Evolutionary conservation across 352 stramenopile species (phyloP).

Genomic region (Phytopythium litorale): DNA sequence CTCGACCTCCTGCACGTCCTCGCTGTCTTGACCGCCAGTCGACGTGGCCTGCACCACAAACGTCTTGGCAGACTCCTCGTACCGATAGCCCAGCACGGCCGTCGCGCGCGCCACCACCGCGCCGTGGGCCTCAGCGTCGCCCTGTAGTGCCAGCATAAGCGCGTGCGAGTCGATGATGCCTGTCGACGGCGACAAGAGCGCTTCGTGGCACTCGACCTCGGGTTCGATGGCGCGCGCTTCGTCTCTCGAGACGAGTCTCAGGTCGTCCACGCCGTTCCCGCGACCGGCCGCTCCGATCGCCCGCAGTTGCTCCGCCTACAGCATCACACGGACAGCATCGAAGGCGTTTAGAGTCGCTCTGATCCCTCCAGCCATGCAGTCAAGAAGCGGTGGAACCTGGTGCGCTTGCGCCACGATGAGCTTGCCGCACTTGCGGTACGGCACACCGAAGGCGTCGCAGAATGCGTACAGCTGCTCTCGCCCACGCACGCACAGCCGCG

Average conservation of each 20-base stretch:
- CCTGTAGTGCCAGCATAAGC: slow-evolving; percentile 89
- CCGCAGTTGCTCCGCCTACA: slow-evolving; percentile 33
- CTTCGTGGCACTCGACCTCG: slow-evolving; percentile 55
- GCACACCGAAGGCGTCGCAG: slow-evolving; percentile 79
- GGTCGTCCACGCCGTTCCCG: slow-evolving; percentile 56
- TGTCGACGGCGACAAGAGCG: slow-evolving; percentile 92
- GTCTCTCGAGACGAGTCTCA: slow-evolving; percentile 40
- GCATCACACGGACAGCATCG: neutral
- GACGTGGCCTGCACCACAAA: slow-evolving; percentile 38
- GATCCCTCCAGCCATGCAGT: neutral
- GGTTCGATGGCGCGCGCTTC: slow-evolving; percentile 49
- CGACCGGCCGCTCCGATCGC: slow-evolving; percentile 31
- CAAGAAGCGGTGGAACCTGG: slow-evolving; percentile 32
- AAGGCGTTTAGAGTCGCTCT: slow-evolving; percentile 35
- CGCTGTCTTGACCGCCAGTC: slow-evolving; percentile 15
- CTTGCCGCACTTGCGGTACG: slow-evolving; percentile 90
- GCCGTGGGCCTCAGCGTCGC: slow-evolving; percentile 88
- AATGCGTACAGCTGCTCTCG: slow-evolving; percentile 90
- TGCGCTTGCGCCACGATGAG: slow-evolving; percentile 89
- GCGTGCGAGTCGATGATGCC: slow-evolving; percentile 94
- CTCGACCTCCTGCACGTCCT: slow-evolving; percentile 50
- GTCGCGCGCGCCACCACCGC: slow-evolving; percentile 75
- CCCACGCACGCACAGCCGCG: slow-evolving; percentile 88
- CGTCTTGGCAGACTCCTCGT: slow-evolving; percentile 19
- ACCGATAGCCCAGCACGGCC: slow-evolving; percentile 42